Conservation (phyloP, 2,329 filamentous ascomycete species). For the Fusarium sp. region DNA sequence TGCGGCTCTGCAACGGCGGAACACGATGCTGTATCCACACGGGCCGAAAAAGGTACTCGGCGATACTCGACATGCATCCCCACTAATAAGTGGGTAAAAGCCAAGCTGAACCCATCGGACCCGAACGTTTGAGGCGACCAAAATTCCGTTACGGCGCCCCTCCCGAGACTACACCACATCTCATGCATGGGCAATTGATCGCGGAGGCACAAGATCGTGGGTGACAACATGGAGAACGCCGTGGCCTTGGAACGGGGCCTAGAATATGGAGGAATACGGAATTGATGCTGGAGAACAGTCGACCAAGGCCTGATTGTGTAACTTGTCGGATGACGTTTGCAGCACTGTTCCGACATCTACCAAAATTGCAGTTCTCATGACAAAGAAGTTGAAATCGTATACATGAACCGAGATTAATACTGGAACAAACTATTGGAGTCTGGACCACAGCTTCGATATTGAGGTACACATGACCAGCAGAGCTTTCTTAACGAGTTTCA, state of each 20-base stretch:
- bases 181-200: no score
- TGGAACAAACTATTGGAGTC: slow-evolving; percentile 4
- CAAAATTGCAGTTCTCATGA: neutral
- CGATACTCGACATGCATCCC: slow-evolving; percentile 27
- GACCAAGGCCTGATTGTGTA: slow-evolving; percentile 24
- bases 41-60: slow-evolving; percentile 35
- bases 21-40: slow-evolving; percentile 34
- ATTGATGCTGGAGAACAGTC: slow-evolving; percentile 11
- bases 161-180: neutral
- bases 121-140: slow-evolving; percentile 26
- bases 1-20: slow-evolving; percentile 40
- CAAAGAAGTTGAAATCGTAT: slow-evolving; percentile 1
- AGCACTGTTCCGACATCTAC: neutral
- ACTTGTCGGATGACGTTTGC: slow-evolving; percentile 21
- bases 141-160: slow-evolving; percentile 23
- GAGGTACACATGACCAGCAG: slow-evolving; percentile 18
- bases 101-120: slow-evolving; percentile 22
- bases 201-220: slow-evolving; percentile 32
- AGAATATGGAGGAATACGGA: slow-evolving; percentile 23
- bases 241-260: slow-evolving; percentile 20
- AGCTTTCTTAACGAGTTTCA: slow-evolving; percentile 2
- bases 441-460: slow-evolving; percentile 2
- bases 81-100: no score
- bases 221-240: slow-evolving; percentile 26
- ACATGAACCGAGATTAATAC: slow-evolving; percentile 31